These are phyloP conservation scores for Cyclotella choctawhatcheeana DNA, from an alignment of 108 stramenopile species.

Conservation along the genomic window DNA sequence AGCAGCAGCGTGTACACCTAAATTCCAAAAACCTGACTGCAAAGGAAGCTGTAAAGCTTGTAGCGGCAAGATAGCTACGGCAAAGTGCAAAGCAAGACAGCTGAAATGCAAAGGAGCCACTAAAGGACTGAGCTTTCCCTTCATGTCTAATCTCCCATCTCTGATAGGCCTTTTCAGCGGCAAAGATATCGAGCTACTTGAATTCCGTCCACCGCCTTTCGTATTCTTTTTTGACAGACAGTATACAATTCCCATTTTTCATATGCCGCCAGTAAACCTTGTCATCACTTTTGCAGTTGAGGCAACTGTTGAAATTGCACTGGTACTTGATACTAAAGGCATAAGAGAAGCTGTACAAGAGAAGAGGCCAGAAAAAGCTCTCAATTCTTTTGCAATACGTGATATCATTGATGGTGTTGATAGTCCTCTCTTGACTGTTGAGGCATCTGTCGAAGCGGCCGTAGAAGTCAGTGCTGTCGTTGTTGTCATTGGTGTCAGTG, in stretches of 20 bases:
- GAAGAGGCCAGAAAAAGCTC: slow-evolving; percentile 31
- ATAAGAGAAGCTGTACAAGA: slow-evolving; percentile 35
- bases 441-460: slow-evolving; percentile 21
- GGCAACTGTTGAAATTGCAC: slow-evolving; percentile 16
- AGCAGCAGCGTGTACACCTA: not conserved
- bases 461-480: slow-evolving; percentile 18
- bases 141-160: slow-evolving; percentile 12
- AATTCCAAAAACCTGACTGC: slow-evolving; percentile 8
- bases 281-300: slow-evolving; percentile 24
- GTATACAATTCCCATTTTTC: not conserved
- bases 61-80: not conserved
- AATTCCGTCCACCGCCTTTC: slow-evolving; percentile 33
- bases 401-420: slow-evolving; percentile 49
- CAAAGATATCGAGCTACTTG: slow-evolving; percentile 26
- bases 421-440: slow-evolving; percentile 24
- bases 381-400: slow-evolving; percentile 44
- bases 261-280: slow-evolving; percentile 21
- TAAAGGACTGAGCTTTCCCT: slow-evolving; percentile 34
- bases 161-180: slow-evolving; percentile 25
- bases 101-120: slow-evolving; percentile 20
- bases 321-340: slow-evolving; percentile 37
- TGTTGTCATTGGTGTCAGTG: no score
- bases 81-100: slow-evolving; percentile 28
- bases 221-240: slow-evolving; percentile 23
- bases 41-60: slow-evolving; percentile 8